Conservation (phyloP, 495 filamentous ascomycete genomes). For the Neohortaea acidophila region DNA sequence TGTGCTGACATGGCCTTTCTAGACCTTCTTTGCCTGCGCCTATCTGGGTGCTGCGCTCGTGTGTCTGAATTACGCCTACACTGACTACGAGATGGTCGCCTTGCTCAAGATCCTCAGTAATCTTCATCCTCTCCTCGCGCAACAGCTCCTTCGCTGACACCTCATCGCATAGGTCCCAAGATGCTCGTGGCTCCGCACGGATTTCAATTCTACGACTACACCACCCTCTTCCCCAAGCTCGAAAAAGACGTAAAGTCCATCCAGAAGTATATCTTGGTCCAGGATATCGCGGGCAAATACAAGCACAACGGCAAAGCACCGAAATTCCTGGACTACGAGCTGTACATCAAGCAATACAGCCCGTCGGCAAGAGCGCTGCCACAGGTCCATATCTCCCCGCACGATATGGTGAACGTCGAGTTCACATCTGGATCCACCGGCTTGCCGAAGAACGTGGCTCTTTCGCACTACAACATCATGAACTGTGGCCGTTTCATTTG, state of each 20-base stretch:
- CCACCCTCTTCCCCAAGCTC: slow-evolving; percentile 7
- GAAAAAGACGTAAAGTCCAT: slow-evolving; percentile 1
- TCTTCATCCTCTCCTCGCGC: neutral
- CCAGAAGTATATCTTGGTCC: slow-evolving; percentile 8
- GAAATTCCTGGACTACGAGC: slow-evolving; percentile 8
- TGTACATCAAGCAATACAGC: slow-evolving; percentile 5
- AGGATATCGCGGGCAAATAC: slow-evolving; percentile 10
- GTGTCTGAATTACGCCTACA: slow-evolving; percentile 18
- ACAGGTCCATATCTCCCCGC: slow-evolving; percentile 9
- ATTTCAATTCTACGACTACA: slow-evolving; percentile 9
- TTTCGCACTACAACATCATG: slow-evolving; percentile 19
- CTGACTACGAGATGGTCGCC: slow-evolving; percentile 13
- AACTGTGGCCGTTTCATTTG: slow-evolving; percentile 15
- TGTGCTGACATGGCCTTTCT: neutral
- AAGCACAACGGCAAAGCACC: neutral
- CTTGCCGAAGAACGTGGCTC: slow-evolving; percentile 14
- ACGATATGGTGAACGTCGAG: slow-evolving; percentile 17
- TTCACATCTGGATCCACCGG: slow-evolving; percentile 14
- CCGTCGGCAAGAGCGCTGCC: slow-evolving; percentile 1
- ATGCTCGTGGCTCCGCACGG: slow-evolving; percentile 14
- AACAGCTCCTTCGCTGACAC: neutral
- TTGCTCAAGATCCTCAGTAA: slow-evolving; percentile 11
- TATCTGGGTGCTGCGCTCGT: slow-evolving; percentile 12
- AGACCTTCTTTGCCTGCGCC: slow-evolving; percentile 15
- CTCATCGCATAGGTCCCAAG: slow-evolving; percentile 11